Base-by-base conservation (phyloP, 2,329 filamentous ascomycete species). In the Clarireedia hainanense region DNA sequence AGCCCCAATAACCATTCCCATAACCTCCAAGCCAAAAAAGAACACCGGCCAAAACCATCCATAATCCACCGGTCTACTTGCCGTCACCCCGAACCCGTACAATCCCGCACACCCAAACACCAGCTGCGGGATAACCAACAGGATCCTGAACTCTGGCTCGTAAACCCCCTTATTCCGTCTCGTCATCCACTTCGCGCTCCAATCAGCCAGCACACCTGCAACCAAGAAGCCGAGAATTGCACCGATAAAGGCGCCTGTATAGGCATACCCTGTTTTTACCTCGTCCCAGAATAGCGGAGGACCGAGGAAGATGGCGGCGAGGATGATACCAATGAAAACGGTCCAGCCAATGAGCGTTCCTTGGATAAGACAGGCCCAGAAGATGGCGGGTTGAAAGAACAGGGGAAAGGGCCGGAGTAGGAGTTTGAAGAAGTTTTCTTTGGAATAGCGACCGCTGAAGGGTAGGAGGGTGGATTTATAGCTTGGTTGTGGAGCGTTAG, bases 281-380 rank as follows among this genome's bases (percentile, higher is more conserved):
- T 94, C 85, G 64, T 83, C 76, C 80, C 91, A 96, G 75, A 84
- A 94, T 42, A 91, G 80, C 0, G 89, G 89, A 2, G 86, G 85
- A 2, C 86, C 85, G 47, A 95, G 79, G 73, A 94, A 92, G 62
- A 95, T 85, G 57, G 85, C 82, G n/a, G 85, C 87, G 47, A 95
- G 74, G 62, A 94, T 83, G 58, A 94, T 86, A 56, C 89, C 88
- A 61, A 95, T 92, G 67, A 96, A 89, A 15, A 96, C 89, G 1
- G 91, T 95, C 91, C 92, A 97, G 61, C 91, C 92, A 66, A 96
- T 96, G 67, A 96, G 82, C 4, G 88, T 83, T 15, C 91, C 91
- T 76, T 96, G 91, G 50, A 91, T 89, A 3, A 96, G 76, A 65
- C 76, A 78, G 24, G 76, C 78, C 88, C 90, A 96, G 42, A 95